Percentiles rank a stretch among this genome's conserved stretches.
Conservation (phyloP, 192 early-diverging fungal genomes). For the Spizellomyces sp. region DNA sequence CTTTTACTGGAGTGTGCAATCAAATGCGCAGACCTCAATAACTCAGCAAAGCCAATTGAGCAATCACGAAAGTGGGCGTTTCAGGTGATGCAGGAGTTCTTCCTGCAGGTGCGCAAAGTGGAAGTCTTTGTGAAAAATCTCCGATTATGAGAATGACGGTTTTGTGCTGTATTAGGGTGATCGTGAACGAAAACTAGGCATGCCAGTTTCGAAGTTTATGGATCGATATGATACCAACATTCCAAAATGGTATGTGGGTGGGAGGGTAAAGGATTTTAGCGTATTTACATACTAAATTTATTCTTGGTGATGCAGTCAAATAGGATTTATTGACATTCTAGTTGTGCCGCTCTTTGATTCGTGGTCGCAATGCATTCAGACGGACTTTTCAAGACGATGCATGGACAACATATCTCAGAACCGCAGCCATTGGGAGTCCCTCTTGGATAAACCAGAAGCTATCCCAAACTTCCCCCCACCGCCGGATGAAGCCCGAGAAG, state of each 20-base stretch:
- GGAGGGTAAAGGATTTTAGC: not conserved
- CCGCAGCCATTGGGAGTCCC: constrained; percentile 49
- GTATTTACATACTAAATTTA: not conserved
- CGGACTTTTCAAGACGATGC: constrained; percentile 43
- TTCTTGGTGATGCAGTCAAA: constrained; percentile 41
- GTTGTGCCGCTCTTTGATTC: constrained; percentile 56
- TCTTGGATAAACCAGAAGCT: constrained; percentile 46
- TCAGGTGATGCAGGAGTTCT: constrained; percentile 63
- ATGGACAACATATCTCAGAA: constrained; percentile 53
- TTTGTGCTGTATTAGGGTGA: constrained; percentile 46
- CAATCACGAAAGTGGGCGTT: constrained; percentile 50
- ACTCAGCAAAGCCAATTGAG: constrained; percentile 53
- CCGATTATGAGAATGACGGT: too few species aligned
- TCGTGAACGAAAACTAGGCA: constrained; percentile 46
- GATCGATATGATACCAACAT: constrained; percentile 59
- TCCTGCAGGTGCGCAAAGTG: constrained; percentile 42
- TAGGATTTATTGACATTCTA: constrained; percentile 63
- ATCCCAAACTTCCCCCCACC: constrained; percentile 33
- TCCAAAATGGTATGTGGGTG: constrained; percentile 54
- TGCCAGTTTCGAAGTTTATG: constrained; percentile 66
- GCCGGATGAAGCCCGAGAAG: constrained; percentile 14
- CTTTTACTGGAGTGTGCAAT: constrained; percentile 60
- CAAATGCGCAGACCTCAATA: constrained; percentile 63
- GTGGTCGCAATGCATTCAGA: constrained; percentile 51
- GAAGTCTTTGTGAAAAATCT: not conserved